Conservation (phyloP, 352 stramenopile genomes). For the Globisporangium camurandrum region DNA sequence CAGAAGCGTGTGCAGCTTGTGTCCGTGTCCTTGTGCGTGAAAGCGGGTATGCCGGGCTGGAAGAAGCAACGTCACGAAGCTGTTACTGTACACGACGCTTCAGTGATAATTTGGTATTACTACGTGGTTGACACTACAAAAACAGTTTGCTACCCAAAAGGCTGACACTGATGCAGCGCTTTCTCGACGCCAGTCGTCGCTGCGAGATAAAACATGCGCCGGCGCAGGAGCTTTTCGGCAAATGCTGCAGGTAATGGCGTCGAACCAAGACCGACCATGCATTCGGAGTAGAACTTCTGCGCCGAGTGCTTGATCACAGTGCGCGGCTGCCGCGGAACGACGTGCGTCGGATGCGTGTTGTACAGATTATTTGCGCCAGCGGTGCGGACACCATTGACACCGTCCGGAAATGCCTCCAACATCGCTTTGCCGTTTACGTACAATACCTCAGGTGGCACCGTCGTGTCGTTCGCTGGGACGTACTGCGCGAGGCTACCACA, state of each 20-base stretch:
- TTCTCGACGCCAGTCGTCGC: conserved; percentile 1
- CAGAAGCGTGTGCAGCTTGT: background rate
- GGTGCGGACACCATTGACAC: conserved; percentile 14
- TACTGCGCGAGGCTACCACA: conserved; percentile 41
- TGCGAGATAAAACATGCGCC: conserved; percentile 9
- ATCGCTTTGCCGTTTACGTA: conserved; percentile 48
- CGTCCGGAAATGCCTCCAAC: conserved; percentile 30
- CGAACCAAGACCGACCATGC: conserved; percentile 36
- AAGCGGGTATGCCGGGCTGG: background rate
- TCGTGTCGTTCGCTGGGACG: conserved; percentile 12
- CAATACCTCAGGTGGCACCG: conserved; percentile 19
- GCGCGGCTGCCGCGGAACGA: conserved; percentile 5
- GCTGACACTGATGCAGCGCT: conserved; percentile 5
- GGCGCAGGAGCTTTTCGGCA: conserved; percentile 9
- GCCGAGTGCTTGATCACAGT: conserved; percentile 1
- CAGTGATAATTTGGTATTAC: too few relatives aligned
- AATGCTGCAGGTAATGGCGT: conserved; percentile 17
- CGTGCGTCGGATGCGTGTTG: conserved; percentile 13
- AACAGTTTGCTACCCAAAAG: too few relatives aligned
- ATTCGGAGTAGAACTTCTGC: conserved; percentile 30
- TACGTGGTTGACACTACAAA: too few relatives aligned
- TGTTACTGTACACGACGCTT: too few relatives aligned
- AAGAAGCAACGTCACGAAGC: background rate
- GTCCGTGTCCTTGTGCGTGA: background rate
- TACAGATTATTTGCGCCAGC: conserved; percentile 6